Evolutionary conservation across 306 rosid genomes (phyloP).

Genomic region (Lotus japonicus): DNA sequence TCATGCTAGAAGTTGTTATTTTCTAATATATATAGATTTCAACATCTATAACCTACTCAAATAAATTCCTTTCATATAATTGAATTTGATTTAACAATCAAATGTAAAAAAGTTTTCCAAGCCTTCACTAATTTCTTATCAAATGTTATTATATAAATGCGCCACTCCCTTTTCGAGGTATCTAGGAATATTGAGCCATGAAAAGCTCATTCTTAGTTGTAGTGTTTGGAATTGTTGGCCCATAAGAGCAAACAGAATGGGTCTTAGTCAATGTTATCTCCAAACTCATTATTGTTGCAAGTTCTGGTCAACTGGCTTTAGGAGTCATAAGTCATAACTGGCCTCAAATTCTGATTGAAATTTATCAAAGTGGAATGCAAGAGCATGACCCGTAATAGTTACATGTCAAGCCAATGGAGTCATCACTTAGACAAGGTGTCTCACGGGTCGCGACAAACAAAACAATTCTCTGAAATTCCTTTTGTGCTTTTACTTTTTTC

Average conservation of each 20-base stretch:
- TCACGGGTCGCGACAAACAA: constrained; percentile 25
- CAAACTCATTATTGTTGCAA: background rate
- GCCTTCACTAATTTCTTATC: background rate
- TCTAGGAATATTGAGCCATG: background rate
- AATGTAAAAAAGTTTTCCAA: no score
- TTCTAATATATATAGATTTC: no score
- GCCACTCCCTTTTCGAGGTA: background rate
- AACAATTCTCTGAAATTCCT: background rate
- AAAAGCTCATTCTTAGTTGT: constrained; percentile 6
- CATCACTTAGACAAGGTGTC: constrained; percentile 19
- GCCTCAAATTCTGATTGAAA: constrained; percentile 15
- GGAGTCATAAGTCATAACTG: constrained; percentile 11
- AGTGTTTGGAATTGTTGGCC: background rate
- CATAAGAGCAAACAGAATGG: background rate
- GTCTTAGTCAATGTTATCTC: constrained; percentile 9
- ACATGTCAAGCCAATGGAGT: constrained; percentile 9
- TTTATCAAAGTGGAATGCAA: background rate
- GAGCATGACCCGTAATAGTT: constrained; percentile 22
- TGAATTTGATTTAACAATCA: no score
- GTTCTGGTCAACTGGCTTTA: constrained; percentile 25
- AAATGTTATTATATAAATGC: background rate
- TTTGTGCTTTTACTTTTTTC: constrained; percentile 28
- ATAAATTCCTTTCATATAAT: no score
- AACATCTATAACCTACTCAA: no score
- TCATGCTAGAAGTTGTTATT: no score